A percentile compares a stretch with the other conserved stretches of the same genome.
These are phyloP conservation scores for Pouteria campechiana DNA, from an alignment of 179 eudicot genomes.

Conservation along the genomic window DNA sequence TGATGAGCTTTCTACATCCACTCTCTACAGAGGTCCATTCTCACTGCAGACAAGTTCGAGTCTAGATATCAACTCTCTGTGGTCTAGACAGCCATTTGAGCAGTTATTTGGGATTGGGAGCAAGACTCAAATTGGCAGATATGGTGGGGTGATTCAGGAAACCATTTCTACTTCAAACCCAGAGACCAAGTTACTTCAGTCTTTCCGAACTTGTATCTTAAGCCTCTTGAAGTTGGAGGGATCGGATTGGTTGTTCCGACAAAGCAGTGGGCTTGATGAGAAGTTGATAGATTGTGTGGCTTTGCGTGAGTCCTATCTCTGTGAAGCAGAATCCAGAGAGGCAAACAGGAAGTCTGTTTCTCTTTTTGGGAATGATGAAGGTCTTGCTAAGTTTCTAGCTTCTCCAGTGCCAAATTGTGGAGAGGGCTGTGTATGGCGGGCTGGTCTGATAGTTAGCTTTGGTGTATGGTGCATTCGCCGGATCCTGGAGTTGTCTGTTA, in stretches of 20 bases:
- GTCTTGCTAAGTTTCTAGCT: constrained; percentile 20
- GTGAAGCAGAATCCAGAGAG: constrained; percentile 70
- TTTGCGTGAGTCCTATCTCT: constrained; percentile 61
- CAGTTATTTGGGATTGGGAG: constrained; percentile 77
- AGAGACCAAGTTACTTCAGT: constrained; percentile 67
- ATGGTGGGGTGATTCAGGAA: constrained; percentile 40
- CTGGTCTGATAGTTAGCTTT: constrained; percentile 69
- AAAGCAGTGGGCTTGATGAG: constrained; percentile 83
- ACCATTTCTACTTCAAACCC: constrained; percentile 30
- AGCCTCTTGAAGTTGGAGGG: constrained; percentile 91
- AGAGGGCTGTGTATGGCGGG: constrained; percentile 82
- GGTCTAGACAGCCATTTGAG: constrained; percentile 79
- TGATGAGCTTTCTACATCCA: constrained; percentile 51
- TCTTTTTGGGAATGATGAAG: constrained; percentile 17
- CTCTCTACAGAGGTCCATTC: constrained; percentile 38
- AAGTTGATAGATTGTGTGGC: constrained; percentile 79
- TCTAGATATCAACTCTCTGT: constrained; percentile 51
- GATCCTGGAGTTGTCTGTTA: constrained; percentile 76
- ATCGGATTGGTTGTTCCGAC: constrained; percentile 80
- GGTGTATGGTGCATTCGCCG: constrained; percentile 97
- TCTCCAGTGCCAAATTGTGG: too few relatives aligned
- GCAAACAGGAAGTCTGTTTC: constrained; percentile 27
- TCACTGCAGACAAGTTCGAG: constrained; percentile 34
- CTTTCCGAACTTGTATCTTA: constrained; percentile 59
- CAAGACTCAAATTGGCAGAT: too few relatives aligned